Evolutionary conservation across 371 early-diverging fungal genomes (phyloP), one percentile per base, ranked within the genome.

Genomic region (Thermomucor indicae-seudaticae): DNA sequence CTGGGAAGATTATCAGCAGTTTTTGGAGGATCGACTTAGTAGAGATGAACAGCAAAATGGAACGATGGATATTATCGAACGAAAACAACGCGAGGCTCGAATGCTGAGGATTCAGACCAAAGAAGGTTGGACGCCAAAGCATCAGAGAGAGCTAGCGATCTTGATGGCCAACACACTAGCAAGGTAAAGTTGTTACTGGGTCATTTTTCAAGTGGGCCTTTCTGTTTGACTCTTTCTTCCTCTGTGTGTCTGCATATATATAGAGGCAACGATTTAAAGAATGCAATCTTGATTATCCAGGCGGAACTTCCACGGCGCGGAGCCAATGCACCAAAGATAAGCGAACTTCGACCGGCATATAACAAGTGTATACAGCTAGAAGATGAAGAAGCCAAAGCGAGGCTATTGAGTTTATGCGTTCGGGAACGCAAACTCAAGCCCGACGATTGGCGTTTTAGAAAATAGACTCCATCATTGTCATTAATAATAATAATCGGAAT

Each of bases 281-380:
- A 61, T 37, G 62, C 67, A 19, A 14, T 70, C 6, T 16, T 53
- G 45, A 42, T 80, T 55, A 53, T 69, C 45, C 40, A 47, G 12
- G 54, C 62, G 23, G 55, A 67, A 43, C 54, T 60, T 44, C 43
- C 60, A 51, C 49, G 55, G 44, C 28, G 27, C 41, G 29, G 46
- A 40, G 12, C 16, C 62, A 46, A 65, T 44, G 42, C 60, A 56
- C 70, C 72, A 30, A 47, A 43, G 38, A 55, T 79, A 20, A 64
- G 63, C 17, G 70, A 80, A 14, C 60, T 84, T 40, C 62, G 63
- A 22, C 57, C 75, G 1, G 56, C 74, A 19, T 78, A 78, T 43
- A 77, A 74, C 49, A 79, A 79, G 55, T 74, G 76, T 23, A 70
- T 81, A 53, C 76, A 79, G 37, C 48, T 81, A 25, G 79, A 79